phyloP scores from a whole-genome alignment of 23 red algal species.

The Rhodosorus marinus region DNA sequence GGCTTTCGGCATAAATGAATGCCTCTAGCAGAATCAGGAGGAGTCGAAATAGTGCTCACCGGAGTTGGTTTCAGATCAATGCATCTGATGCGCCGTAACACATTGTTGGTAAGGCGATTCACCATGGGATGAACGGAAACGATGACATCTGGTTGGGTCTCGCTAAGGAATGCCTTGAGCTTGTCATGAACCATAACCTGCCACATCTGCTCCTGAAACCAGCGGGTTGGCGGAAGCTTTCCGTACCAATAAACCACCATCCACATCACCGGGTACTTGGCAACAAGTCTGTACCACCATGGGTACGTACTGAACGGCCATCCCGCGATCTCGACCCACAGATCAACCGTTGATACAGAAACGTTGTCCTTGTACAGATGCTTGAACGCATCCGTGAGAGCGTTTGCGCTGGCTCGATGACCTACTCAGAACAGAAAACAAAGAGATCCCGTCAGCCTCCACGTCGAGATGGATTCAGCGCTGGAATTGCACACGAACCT shows the following conservation, averaged over 20 bases:
- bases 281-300: slow-evolving; percentile 51
- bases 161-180: slow-evolving; percentile 26
- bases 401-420: slow-evolving; percentile 75
- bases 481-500: no score
- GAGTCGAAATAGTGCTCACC: not conserved
- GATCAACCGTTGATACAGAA: slow-evolving; percentile 46
- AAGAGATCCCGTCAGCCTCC: no score
- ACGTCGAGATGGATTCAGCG: no score
- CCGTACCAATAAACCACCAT: slow-evolving; percentile 33
- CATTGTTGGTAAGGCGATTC: slow-evolving; percentile 34
- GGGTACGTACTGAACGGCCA: slow-evolving; percentile 77
- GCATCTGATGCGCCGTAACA: slow-evolving; percentile 21
- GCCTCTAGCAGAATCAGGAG: not conserved
- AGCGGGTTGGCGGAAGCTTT: slow-evolving; percentile 48
- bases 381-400: slow-evolving; percentile 53
- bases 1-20: no score
- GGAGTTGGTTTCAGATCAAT: not conserved
- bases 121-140: slow-evolving; percentile 82
- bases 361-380: slow-evolving; percentile 12
- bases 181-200: slow-evolving; percentile 38
- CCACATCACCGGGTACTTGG: slow-evolving; percentile 71
- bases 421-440: no score
- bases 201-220: slow-evolving; percentile 47
- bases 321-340: slow-evolving; percentile 53
- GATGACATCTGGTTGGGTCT: slow-evolving; percentile 46